Base-by-base conservation (phyloP, 2,329 filamentous ascomycete genomes). In the Phialophora macrospora region DNA sequence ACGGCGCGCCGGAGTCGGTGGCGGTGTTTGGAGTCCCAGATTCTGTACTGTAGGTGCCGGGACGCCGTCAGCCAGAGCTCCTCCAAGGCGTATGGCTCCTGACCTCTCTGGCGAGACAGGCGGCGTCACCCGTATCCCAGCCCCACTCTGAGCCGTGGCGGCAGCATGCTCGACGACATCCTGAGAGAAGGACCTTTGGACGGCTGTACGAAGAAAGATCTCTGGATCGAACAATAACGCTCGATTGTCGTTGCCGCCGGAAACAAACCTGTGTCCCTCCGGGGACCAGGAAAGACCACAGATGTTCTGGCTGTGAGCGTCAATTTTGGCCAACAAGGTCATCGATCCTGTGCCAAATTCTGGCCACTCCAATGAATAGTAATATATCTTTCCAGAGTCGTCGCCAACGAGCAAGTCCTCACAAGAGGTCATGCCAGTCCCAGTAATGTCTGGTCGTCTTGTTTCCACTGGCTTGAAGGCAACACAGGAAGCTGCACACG, bases 341-440 rank as follows among this genome's bases (percentile, higher is more conserved):
- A 96, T 88, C 38, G 88, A 84, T 14, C 93, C 93, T 32, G 59
- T 38, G 14, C 54, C 68, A 49, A 59, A 63, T 12, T 71, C 66
- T 4, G 88, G 86, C 93, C 94, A 98, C 76, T 98, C 93, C 8
- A 99, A 82, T 1, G 90, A 86, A 78, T 97, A 99, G 74, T 96
- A 93, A 77, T 92, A 95, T 3, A 98, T 81, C 63, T 88, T 88
- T 0, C 95, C 95, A 34, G 82, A 77, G 73, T 97, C 92, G 68
- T 97, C 93, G 0, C 94, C 92, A 5, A 97, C 88, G 0, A 96
- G 83, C 14, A 99, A 82, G 70, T 97, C 92, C 77, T 99, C 94
- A 0, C 88, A 91, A 48, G 85, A 76, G 2, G 81, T 77, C 12
- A 82, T 75, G 1, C 80, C 82, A 6, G 81, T 77, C 46, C 76